A percentile compares a stretch with the other conserved stretches of the same genome.
phyloP scores from a whole-genome alignment of 495 filamentous ascomycete genomes.

The Amphirosellinia nigrospora region DNA sequence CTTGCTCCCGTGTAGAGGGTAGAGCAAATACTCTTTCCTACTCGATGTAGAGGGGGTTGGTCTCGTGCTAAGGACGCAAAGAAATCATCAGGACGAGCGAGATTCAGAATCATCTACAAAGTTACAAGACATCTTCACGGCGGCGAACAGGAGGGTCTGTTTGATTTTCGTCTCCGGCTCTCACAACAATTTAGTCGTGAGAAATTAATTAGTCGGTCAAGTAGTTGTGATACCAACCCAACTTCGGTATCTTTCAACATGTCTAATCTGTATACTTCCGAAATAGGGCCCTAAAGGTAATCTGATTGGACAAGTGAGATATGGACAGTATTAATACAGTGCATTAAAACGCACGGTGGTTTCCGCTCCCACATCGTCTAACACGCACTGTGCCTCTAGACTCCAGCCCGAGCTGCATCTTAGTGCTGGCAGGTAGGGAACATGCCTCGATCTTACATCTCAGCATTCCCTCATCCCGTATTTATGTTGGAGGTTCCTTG shows the following conservation, averaged over 20 bases:
- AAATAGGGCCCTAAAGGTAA: slow-evolving; percentile 5
- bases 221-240: not conserved
- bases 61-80: not conserved
- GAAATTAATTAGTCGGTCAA: not conserved
- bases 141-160: not conserved
- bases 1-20: not conserved
- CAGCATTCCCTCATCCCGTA: slow-evolving; percentile 8
- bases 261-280: not conserved
- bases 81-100: too few relatives aligned
- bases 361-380: not conserved
- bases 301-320: not conserved
- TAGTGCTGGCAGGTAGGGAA: not conserved
- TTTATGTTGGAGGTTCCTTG: not conserved
- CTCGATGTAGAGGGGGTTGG: not conserved
- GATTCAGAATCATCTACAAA: too few relatives aligned
- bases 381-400: slow-evolving; percentile 13
- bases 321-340: slow-evolving; percentile 11
- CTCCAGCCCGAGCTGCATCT: not conserved
- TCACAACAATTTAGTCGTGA: not conserved
- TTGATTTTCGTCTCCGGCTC: not conserved
- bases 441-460: not conserved
- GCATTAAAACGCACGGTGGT: not conserved
- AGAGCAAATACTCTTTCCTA: not conserved
- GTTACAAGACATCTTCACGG: not conserved
- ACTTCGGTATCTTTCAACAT: not conserved